Percentiles rank a stretch among this genome's conserved stretches.
These are phyloP conservation scores for Purshia tridentata DNA, from an alignment of 306 rosid species.

Conservation along the genomic window DNA sequence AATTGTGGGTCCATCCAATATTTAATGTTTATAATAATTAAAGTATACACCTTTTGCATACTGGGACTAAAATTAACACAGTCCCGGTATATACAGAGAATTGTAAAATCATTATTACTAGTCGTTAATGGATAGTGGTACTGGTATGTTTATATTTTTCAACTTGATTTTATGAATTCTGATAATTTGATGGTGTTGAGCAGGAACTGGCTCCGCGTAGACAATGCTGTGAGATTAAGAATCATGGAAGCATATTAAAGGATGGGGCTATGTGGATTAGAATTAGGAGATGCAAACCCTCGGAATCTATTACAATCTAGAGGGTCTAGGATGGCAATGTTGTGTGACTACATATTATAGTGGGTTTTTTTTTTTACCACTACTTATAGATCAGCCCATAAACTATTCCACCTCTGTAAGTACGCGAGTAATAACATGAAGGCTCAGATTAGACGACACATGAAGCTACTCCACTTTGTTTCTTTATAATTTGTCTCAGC, in stretches of 20 bases:
- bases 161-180: not conserved
- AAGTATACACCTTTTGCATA: too few species aligned
- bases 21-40: too few species aligned
- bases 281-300: conserved; percentile 68
- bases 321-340: not conserved
- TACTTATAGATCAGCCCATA: not conserved
- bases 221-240: conserved; percentile 71
- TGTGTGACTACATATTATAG: not conserved
- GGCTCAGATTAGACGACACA: not conserved
- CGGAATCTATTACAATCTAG: conserved; percentile 56
- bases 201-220: conserved; percentile 62
- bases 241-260: conserved; percentile 37
- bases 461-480: not conserved
- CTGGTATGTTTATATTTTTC: too few species aligned
- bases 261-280: conserved; percentile 48
- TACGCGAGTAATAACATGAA: not conserved
- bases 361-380: not conserved
- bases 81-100: too few species aligned
- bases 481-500: not conserved
- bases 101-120: too few species aligned
- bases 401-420: not conserved
- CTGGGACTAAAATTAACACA: too few species aligned
- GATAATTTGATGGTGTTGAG: conserved; percentile 23
- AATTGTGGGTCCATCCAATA: not conserved
- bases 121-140: too few species aligned